Base-by-base conservation (phyloP, 2,329 filamentous ascomycete genomes). In the Orbilia quercus region DNA sequence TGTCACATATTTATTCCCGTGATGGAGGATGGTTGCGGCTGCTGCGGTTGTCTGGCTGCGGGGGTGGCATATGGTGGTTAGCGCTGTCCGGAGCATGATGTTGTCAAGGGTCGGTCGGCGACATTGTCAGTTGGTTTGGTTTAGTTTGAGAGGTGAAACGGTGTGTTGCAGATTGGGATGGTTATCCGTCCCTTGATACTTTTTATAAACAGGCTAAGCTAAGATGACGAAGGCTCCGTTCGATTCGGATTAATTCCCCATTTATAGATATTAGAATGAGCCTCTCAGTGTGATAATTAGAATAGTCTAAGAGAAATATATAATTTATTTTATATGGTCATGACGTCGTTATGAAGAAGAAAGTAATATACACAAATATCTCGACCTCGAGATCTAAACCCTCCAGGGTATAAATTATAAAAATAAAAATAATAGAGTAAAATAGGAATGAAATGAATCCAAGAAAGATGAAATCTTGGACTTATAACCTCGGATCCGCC, bases 171-270 rank as follows among this genome's bases (percentile, higher is more conserved):
- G 18, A 42, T 34, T 11, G n/a, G 4, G 20, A 2, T 44, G n/a
- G 12, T 12, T 12, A 28, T 22, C 16, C 28, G 6, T 20, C 31
- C 31, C 50, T 36, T 23, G 50, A 54, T 14, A 40, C 18, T 16
- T 38, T 25, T 16, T 53, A 53, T 20, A 40, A n/a, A 54, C 50
- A 7, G 16, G 50, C 50, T 54, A 54, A 6, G 12, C 42, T 45
- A 45, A 20, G 16, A 22, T 45, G 42, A 20, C n/a, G 45, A 50
- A 50, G 20, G 1, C 14, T 25, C 11, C 45, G 14, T 50, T 50
- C 20, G 9, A 50, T 31, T 31, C 9, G 9, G 28, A 31, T 9
- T 31, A 9, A 5, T 31, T 31, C 28, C n/a, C n/a, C 28, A 31
- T 31, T 31, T 9, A 4, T 31, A 31, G 4, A 4, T 31, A 9